Evolutionary conservation across 129 eudicot genomes (phyloP), one percentile per base, ranked within the genome.

Genomic region (Calendula officinalis): DNA sequence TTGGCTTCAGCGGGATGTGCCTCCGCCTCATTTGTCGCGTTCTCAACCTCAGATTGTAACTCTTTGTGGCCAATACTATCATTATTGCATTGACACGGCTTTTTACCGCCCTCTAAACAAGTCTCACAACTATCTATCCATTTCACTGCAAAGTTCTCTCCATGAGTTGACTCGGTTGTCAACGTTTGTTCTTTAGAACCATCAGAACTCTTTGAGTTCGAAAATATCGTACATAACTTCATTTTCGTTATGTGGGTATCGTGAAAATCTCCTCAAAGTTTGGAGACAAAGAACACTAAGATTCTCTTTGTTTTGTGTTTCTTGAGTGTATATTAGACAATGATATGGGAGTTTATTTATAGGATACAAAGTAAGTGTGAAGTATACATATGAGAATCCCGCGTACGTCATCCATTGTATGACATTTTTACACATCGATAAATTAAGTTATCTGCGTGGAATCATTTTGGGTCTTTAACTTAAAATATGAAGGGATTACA

Each of bases 101-200:
- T 68, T 41, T 64, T 72, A 40, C 56, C 69, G 4, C 66, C 80
- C 14, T 81, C 86, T 7, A 80, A 10, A 70, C 78, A 77, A 14
- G 41, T 60, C 17, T 80, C 75, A 48, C 80, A 77, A 8, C 69
- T 38, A 56, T 65, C 62, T 2, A 48, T 51, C 79, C 69, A 62
- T 62, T 77, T 60, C 75, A 66, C 44, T 4, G 53, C 72, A 9
- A 54, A 39, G 59, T 73, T 57, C 14, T 57, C 71, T 43, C 41
- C 77, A 16, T 33, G 63, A 37, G 13, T 43, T 16, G 58, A 14
- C 63, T 67, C 74, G 3, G 46, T 60, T 8, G 43, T 27, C 8
- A 76, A 68, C 50, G 15, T 30, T 13, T 78, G 80, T 41, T 70
- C 63, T 4, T 70, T 68, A 56, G 66, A 60, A 69, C 64, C 58